Percentiles rank a stretch among this genome's conserved stretches.
These are phyloP conservation scores for Eutrema japonicum DNA, from an alignment of 345 rosid species.

Conservation along the genomic window DNA sequence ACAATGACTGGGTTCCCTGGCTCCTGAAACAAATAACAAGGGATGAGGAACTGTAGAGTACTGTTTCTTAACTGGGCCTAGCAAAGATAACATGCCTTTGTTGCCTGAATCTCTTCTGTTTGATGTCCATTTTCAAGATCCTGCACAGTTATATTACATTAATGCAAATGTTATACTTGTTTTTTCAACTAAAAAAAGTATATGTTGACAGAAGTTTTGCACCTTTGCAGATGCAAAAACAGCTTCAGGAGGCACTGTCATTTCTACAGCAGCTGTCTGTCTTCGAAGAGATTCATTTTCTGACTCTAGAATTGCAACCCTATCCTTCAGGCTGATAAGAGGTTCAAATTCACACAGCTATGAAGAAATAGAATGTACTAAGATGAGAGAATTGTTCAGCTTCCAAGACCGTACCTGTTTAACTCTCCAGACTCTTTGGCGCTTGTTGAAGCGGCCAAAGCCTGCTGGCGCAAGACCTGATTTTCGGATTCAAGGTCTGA, in stretches of 20 bases:
- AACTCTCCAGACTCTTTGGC: slow-evolving; percentile 51
- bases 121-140: slow-evolving; percentile 51
- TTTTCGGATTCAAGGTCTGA: slow-evolving; percentile 72
- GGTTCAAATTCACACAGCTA: slow-evolving; percentile 12
- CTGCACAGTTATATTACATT: slow-evolving; percentile 45
- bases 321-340: slow-evolving; percentile 51
- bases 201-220: not conserved
- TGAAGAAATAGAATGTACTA: slow-evolving; percentile 19
- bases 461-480: slow-evolving; percentile 73
- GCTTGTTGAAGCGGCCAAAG: slow-evolving; percentile 52
- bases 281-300: slow-evolving; percentile 56
- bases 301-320: slow-evolving; percentile 51
- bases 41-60: slow-evolving; percentile 29
- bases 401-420: slow-evolving; percentile 42
- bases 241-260: slow-evolving; percentile 42
- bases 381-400: slow-evolving; percentile 14
- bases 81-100: slow-evolving; percentile 41
- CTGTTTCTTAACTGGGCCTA: slow-evolving; percentile 21
- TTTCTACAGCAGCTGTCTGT: slow-evolving; percentile 44
- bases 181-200: not conserved
- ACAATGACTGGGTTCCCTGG: slow-evolving; percentile 43
- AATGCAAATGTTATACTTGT: slow-evolving; percentile 12
- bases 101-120: slow-evolving; percentile 45
- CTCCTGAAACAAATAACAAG: slow-evolving; percentile 46
- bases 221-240: slow-evolving; percentile 48